Evolutionary conservation across 805 yeast genomes (phyloP).

Genomic region (Candida easanensis): DNA sequence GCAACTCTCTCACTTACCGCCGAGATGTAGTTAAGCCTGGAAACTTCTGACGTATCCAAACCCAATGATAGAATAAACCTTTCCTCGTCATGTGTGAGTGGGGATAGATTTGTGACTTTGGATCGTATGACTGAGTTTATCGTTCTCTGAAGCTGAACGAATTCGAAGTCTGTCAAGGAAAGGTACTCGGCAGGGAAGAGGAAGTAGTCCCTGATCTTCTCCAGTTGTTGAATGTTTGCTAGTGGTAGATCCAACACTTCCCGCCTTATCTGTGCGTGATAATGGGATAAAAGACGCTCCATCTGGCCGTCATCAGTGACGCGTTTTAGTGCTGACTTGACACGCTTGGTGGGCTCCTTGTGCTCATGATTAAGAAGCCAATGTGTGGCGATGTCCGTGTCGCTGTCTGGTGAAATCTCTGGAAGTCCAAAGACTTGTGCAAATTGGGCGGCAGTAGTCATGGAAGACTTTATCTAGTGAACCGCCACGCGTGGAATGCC

Average conservation of each 20-base stretch:
- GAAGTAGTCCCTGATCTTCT: slow-evolving; percentile 20
- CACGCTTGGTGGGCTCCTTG: slow-evolving; percentile 25
- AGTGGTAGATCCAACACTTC: slow-evolving; percentile 10
- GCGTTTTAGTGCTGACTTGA: slow-evolving; percentile 20
- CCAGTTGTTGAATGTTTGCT: slow-evolving; percentile 8
- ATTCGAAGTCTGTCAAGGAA: slow-evolving; percentile 13
- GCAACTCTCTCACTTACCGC: slow-evolving; percentile 4
- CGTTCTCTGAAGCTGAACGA: slow-evolving; percentile 16
- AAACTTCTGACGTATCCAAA: slow-evolving; percentile 16
- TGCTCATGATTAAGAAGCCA: slow-evolving; percentile 26
- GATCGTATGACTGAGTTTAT: slow-evolving; percentile 18
- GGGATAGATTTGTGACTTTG: slow-evolving; percentile 4
- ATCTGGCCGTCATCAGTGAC: slow-evolving; percentile 8
- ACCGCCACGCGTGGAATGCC: neutral
- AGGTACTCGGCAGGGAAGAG: slow-evolving; percentile 21
- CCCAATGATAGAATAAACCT: slow-evolving; percentile 21
- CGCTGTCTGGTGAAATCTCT: slow-evolving; percentile 21
- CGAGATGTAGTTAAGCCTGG: slow-evolving; percentile 11
- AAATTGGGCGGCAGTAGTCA: slow-evolving; percentile 1
- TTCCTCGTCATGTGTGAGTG: slow-evolving; percentile 11
- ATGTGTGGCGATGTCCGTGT: slow-evolving; percentile 19
- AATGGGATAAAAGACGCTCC: slow-evolving; percentile 13
- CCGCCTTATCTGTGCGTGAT: slow-evolving; percentile 16
- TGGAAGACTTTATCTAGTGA: neutral
- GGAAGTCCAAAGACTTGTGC: slow-evolving; percentile 18